Percentiles rank a stretch among this genome's conserved stretches.
Conservation (phyloP, 768 basidiomycete genomes). For the Terana coerulea region DNA sequence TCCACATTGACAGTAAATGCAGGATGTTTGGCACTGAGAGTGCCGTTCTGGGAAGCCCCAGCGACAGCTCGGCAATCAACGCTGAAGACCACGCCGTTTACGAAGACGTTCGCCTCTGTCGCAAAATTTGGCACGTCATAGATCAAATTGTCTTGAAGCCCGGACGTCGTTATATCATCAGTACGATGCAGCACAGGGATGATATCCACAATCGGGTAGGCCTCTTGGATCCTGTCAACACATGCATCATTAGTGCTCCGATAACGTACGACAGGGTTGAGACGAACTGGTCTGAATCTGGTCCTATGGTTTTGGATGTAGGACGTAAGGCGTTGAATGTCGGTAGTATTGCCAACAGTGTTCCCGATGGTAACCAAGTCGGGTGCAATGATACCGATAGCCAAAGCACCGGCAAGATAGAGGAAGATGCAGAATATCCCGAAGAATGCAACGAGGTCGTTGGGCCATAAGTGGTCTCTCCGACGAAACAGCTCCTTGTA, state of each 20-base stretch:
- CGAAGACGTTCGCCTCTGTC: not conserved
- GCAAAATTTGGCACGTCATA: constrained; percentile 7
- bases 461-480: not conserved
- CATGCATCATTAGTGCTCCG: too few species aligned
- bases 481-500: not conserved
- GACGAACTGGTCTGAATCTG: too few species aligned
- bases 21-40: not conserved
- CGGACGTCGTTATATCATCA: not conserved
- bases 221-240: not conserved
- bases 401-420: not conserved
- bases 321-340: not conserved
- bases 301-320: too few species aligned
- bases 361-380: not conserved
- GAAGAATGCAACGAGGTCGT: not conserved
- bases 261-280: too few species aligned
- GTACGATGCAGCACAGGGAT: not conserved
- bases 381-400: not conserved
- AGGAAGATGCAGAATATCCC: not conserved
- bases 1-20: not conserved
- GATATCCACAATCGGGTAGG: constrained; percentile 3
- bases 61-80: not conserved
- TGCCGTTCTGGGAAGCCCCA: not conserved
- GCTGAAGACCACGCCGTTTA: not conserved
- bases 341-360: not conserved
- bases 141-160: not conserved